Conservation (phyloP, 345 rosid genomes). For the Bruguiera sexangula region DNA sequence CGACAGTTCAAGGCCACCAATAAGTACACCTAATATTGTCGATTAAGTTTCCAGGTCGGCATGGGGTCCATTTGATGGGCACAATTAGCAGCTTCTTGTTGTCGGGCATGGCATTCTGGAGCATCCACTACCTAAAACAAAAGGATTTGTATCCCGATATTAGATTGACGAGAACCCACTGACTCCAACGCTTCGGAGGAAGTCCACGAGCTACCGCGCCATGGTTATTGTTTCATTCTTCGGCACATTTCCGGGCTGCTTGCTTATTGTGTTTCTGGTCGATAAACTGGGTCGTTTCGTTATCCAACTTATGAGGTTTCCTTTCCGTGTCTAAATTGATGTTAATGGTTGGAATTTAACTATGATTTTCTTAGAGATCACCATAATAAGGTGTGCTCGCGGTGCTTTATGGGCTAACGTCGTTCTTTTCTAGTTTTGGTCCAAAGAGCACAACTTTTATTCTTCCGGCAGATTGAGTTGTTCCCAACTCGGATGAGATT, state of each 20-base stretch:
- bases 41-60: constrained; percentile 33
- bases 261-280: constrained; percentile 48
- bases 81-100: constrained; percentile 38
- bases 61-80: constrained; percentile 45
- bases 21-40: constrained; percentile 33
- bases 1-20: constrained; percentile 32
- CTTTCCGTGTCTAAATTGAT: constrained; percentile 52
- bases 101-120: constrained; percentile 46
- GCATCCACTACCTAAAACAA: constrained; percentile 44
- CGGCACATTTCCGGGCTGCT: constrained; percentile 55
- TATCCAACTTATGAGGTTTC: constrained; percentile 46
- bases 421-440: constrained; percentile 61
- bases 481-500: constrained; percentile 53
- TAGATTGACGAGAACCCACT: constrained; percentile 11
- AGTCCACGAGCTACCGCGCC: constrained; percentile 43
- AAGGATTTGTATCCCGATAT: constrained; percentile 49
- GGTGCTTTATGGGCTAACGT: constrained; percentile 34
- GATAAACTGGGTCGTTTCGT: constrained; percentile 45
- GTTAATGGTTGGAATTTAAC: constrained; percentile 32
- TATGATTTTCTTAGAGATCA: constrained; percentile 31
- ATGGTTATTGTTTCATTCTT: constrained; percentile 43
- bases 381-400: constrained; percentile 30
- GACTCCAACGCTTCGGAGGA: constrained; percentile 31
- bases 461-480: constrained; percentile 52
- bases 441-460: constrained; percentile 56